phyloP scores from a whole-genome alignment of 2,329 filamentous ascomycete genomes.

The Passalora sequoiae region DNA sequence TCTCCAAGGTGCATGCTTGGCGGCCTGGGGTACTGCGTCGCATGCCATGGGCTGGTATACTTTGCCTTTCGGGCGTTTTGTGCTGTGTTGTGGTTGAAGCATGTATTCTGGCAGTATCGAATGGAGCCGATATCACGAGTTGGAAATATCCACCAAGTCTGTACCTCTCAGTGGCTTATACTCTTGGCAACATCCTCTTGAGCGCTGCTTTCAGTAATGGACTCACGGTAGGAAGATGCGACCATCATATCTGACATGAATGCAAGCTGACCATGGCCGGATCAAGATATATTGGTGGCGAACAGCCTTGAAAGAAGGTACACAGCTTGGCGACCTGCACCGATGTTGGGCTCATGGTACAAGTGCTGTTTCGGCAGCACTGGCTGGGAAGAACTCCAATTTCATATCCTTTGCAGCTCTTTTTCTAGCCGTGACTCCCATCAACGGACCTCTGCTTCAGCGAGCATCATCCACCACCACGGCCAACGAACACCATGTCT shows the following conservation, averaged over 20 bases:
- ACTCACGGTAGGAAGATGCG: slow-evolving; percentile 5
- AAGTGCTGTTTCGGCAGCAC: slow-evolving; percentile 10
- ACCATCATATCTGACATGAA: not conserved
- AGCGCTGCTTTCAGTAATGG: slow-evolving; percentile 16
- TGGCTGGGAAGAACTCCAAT: slow-evolving; percentile 15
- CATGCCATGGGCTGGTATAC: slow-evolving; percentile 14
- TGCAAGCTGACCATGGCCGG: not conserved
- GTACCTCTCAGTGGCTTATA: slow-evolving; percentile 18
- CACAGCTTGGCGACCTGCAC: slow-evolving; percentile 16
- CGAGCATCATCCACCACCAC: slow-evolving; percentile 14
- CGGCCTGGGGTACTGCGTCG: slow-evolving; percentile 12
- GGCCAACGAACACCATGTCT: slow-evolving; percentile 8
- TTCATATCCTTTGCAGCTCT: slow-evolving; percentile 17
- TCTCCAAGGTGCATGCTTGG: slow-evolving; percentile 15
- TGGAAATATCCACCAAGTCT: slow-evolving; percentile 18
- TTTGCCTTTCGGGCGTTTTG: slow-evolving; percentile 12
- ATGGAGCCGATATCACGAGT: slow-evolving; percentile 11
- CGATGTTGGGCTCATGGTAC: slow-evolving; percentile 17
- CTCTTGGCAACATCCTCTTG: slow-evolving; percentile 14
- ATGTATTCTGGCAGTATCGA: slow-evolving; percentile 9
- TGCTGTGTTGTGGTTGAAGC: slow-evolving; percentile 14
- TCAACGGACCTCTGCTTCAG: slow-evolving; percentile 17
- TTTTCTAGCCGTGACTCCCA: slow-evolving; percentile 14
- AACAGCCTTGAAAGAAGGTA: slow-evolving; percentile 13
- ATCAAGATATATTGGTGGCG: slow-evolving; percentile 18